phyloP scores from a whole-genome alignment of 2,329 filamentous ascomycete species.

The Aspergillus pseudotamarii region DNA sequence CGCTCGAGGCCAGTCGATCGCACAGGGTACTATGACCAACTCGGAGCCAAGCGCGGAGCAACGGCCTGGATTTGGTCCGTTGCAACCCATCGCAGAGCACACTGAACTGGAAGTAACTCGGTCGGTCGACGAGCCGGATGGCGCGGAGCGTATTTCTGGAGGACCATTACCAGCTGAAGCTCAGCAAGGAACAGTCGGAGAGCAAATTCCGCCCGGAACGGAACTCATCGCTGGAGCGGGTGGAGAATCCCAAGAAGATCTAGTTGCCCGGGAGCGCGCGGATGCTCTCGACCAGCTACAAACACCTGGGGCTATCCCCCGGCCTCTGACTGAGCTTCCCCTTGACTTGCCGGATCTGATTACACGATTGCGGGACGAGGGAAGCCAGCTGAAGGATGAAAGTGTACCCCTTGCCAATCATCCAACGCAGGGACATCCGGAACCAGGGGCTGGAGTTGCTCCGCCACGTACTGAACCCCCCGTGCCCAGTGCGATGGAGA shows the following conservation, averaged over 20 bases:
- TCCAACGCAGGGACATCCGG: constrained; percentile 1
- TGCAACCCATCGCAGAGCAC: not conserved
- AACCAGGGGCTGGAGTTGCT: not conserved
- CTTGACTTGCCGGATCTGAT: constrained; percentile 4
- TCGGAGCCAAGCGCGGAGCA: not conserved
- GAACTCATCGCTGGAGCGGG: not conserved
- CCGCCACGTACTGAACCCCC: not conserved
- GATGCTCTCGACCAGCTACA: not conserved
- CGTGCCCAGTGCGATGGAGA: not conserved
- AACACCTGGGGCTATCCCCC: not conserved
- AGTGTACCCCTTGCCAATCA: constrained; percentile 4
- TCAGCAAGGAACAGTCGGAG: not conserved
- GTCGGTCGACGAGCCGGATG: not conserved
- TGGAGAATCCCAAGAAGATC: constrained; percentile 1
- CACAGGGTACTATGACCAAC: not conserved
- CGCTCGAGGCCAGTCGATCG: not conserved
- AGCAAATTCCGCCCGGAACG: not conserved
- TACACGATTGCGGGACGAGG: constrained; percentile 4
- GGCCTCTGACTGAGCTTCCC: constrained; percentile 4
- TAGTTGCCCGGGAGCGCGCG: constrained; percentile 4
- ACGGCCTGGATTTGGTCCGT: not conserved
- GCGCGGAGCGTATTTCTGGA: not conserved
- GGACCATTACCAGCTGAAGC: not conserved
- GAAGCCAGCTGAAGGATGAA: constrained; percentile 6
- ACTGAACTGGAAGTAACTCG: not conserved